Evolutionary conservation across 2,329 filamentous ascomycete species (phyloP), one percentile per base, ranked within the genome.

Genomic region (Aspergillus bombycis): DNA sequence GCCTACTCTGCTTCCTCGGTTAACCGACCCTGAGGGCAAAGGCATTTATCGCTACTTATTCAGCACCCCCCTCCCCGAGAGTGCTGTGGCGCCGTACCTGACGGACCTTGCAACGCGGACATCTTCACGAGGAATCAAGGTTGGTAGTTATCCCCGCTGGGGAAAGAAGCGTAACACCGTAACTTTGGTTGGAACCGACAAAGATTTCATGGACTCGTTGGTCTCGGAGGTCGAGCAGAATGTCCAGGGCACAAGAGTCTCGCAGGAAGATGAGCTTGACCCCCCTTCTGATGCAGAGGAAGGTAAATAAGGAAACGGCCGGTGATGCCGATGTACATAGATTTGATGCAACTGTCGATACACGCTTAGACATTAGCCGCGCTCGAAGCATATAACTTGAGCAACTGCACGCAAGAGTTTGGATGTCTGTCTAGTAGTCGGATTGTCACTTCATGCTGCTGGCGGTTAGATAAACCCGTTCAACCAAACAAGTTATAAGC

Each of bases 61-160:
- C 75, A 93, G 91, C 57, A 98, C 95, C 32, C 94, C 94, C 32
- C 77, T 96, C 78, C 83, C 91, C 0, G 95, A 99, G 83, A 97
- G 93, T 77, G 86, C 86, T 21, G 88, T 97, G 36, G 94, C 95
- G 14, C 86, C 84, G 21, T 97, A 92, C 75, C 82, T 99, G 72
- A 94, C 93, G 1, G 86, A 92, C 68, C 81, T 98, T 66, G 92
- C 94, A 5, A 85, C 82, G 32, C 87, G 87, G 76, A 91, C 94
- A 26, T 90, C 88, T 75, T 81, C 88, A 0, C 88, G 86, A 72
- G 93, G 93, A 3, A 86, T 98, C 72, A 98, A 98, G 81, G 93
- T 98, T 19, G 95, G 95, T 54, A 96, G 92, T 78, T 98, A 99
- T 79, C 95, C 95, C 41, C 84, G 93, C 61, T 97, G 94, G 93